Evolutionary conservation across 129 eudicot species (phyloP).

Genomic region (Dittrichia graveolens): DNA sequence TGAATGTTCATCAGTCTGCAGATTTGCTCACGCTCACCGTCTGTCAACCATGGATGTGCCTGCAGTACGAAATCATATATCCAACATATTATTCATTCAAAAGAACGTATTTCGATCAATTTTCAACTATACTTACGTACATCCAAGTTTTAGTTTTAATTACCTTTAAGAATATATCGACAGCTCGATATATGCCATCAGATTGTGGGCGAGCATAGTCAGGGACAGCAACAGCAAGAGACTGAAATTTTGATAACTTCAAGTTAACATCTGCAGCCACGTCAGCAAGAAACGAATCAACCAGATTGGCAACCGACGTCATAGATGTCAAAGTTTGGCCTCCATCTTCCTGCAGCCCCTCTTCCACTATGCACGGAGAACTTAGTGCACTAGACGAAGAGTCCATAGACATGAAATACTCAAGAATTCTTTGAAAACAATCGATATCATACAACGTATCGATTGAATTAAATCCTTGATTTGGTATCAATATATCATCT

Average conservation of each 20-base stretch:
- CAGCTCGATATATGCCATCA: conserved; percentile 82
- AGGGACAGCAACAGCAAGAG: conserved; percentile 74
- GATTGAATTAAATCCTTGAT: conserved; percentile 57
- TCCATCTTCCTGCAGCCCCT: conserved; percentile 41
- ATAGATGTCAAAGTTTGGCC: conserved; percentile 50
- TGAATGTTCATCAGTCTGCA: conserved; percentile 72
- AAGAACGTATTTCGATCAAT: too few species aligned
- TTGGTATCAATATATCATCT: conserved; percentile 77
- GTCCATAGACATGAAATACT: conserved; percentile 64
- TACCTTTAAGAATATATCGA: conserved; percentile 73
- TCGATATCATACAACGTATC: conserved; percentile 83
- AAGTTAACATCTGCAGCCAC: conserved; percentile 80
- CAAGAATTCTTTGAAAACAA: conserved; percentile 88
- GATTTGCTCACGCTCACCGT: conserved; percentile 68
- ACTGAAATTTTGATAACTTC: conserved; percentile 64
- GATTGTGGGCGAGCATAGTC: conserved; percentile 78
- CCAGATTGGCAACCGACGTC: conserved; percentile 73
- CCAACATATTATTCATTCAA: not conserved
- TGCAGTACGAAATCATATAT: conserved; percentile 10
- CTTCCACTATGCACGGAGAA: conserved; percentile 65
- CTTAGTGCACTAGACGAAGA: conserved; percentile 34
- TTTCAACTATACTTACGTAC: too few species aligned
- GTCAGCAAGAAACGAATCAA: conserved; percentile 79
- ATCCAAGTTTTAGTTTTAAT: too few species aligned
- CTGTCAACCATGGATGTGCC: conserved; percentile 82